phyloP scores from a whole-genome alignment of 148 eudicot genomes.

The Chenopodium quinoa region DNA sequence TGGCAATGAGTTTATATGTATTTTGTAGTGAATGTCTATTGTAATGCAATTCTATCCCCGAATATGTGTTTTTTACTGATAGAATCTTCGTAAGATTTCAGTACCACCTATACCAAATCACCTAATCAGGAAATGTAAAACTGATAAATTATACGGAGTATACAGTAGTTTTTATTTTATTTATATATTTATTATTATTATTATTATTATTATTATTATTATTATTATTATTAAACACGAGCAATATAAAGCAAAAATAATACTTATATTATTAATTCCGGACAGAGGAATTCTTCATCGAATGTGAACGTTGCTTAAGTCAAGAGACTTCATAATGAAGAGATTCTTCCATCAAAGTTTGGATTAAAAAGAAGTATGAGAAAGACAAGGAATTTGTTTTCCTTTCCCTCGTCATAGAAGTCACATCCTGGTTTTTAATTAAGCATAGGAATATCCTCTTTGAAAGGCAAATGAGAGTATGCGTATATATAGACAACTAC shows the following conservation, averaged over 20 bases:
- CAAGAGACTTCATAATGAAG: neutral
- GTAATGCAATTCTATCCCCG: too few relatives aligned
- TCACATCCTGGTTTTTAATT: conserved; percentile 23
- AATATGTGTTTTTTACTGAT: too few relatives aligned
- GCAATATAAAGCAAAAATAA: too few relatives aligned
- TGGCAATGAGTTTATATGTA: neutral
- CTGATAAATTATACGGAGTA: too few relatives aligned
- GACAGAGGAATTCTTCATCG: neutral
- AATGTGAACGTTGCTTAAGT: conserved; percentile 13
- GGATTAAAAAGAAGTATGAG: conserved; percentile 14
- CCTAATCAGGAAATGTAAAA: too few relatives aligned
- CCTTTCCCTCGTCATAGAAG: conserved; percentile 27
- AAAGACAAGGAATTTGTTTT: conserved; percentile 32
- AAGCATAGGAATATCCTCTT: conserved; percentile 30
- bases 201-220: too few relatives aligned
- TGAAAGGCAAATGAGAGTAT: conserved; percentile 15
- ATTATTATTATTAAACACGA: too few relatives aligned
- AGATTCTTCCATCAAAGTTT: conserved; percentile 26
- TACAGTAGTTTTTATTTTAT: too few relatives aligned
- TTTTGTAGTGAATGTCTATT: too few relatives aligned
- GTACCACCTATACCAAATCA: too few relatives aligned
- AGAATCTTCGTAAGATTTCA: too few relatives aligned
- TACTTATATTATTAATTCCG: neutral
- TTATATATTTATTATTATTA: too few relatives aligned
- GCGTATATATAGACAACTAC: conserved; percentile 19